These are phyloP conservation scores for Pythium vanterpoolii DNA, from an alignment of 352 stramenopile species.

Conservation along the genomic window DNA sequence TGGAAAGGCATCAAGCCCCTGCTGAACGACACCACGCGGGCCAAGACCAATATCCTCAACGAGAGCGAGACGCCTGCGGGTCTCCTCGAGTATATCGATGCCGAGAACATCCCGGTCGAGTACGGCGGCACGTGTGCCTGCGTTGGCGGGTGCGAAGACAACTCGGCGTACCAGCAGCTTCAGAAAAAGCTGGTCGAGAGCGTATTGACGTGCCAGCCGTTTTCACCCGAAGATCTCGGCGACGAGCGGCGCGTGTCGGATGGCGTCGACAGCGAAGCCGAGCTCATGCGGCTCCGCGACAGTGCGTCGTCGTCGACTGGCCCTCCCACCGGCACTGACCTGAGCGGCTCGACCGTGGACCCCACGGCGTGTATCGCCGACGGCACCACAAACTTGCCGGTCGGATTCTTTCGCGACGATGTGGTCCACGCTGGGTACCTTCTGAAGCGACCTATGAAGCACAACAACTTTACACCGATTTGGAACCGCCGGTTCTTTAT, in stretches of 20 bases:
- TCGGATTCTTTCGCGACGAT: constrained; percentile 51
- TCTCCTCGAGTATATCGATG: constrained; percentile 59
- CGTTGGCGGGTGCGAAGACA: constrained; percentile 53
- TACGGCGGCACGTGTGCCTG: constrained; percentile 72
- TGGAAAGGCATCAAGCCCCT: constrained; percentile 90
- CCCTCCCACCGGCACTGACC: neutral
- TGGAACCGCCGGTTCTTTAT: constrained; percentile 77
- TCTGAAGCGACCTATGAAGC: constrained; percentile 83
- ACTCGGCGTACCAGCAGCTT: constrained; percentile 63
- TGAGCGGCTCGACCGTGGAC: constrained; percentile 1
- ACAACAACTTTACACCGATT: constrained; percentile 74
- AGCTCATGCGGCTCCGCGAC: constrained; percentile 11
- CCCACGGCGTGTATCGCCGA: neutral
- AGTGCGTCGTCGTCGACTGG: constrained; percentile 15
- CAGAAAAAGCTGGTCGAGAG: constrained; percentile 53
- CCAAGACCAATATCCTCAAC: constrained; percentile 86
- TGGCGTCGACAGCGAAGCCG: constrained; percentile 3
- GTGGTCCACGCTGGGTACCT: constrained; percentile 70
- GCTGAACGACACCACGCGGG: constrained; percentile 82
- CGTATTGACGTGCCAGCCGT: constrained; percentile 46
- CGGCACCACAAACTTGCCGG: constrained; percentile 1
- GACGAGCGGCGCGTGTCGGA: neutral
- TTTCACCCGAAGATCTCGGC: constrained; percentile 32
- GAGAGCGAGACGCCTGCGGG: constrained; percentile 51
- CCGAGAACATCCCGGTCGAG: constrained; percentile 59